Base-by-base conservation (phyloP, 768 basidiomycete genomes). In the Leucocoprinus birnbaumii region DNA sequence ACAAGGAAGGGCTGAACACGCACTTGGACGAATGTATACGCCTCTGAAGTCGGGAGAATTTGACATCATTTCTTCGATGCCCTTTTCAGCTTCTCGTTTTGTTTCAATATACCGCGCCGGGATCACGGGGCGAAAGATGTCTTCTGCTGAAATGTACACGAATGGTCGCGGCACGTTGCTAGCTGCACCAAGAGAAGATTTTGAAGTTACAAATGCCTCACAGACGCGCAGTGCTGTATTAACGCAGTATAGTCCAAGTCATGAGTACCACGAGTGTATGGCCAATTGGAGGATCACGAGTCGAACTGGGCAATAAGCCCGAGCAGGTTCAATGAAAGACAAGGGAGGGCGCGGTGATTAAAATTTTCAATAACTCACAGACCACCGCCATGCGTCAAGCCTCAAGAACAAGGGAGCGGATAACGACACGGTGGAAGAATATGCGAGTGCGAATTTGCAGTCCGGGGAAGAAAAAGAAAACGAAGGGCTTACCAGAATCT, bases 101-200 rank as follows among this genome's bases (percentile, higher is more conserved):
- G 91, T 89, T 65, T 88, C 80, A 63, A 98, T 93, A 72, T 99
- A 99, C 34, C 89, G 74, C 0, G 82, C 77, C 25, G 94, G 85
- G 48, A 98, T 82, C 63, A 96, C 63, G 24, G 96, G 97, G 13
- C 91, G 84, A 71, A 85, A 94, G 45, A 96, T 83, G 66, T 95
- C 93, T 65, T 96, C 96, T 5, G 97, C 97, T 47, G 97, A 99
- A 54, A 99, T 77, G 71, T 91, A 98, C 38, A 98, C 80, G 70
- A 99, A 98, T n/a, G 86, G 81, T 51, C 86, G 80, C 46, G 76
- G 72, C 54, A 61, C 58, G 60, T 64, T 71, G 50, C 59, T 61
- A 25, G 41, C 54, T 49, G 65, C 64, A 41, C 74, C 65, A n/a
- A 22, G n/a, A 14, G 68, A 61, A 16, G 54, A 41, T 24, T 14